Base-by-base conservation (phyloP, 768 basidiomycete genomes). In the Suillus plorans region DNA sequence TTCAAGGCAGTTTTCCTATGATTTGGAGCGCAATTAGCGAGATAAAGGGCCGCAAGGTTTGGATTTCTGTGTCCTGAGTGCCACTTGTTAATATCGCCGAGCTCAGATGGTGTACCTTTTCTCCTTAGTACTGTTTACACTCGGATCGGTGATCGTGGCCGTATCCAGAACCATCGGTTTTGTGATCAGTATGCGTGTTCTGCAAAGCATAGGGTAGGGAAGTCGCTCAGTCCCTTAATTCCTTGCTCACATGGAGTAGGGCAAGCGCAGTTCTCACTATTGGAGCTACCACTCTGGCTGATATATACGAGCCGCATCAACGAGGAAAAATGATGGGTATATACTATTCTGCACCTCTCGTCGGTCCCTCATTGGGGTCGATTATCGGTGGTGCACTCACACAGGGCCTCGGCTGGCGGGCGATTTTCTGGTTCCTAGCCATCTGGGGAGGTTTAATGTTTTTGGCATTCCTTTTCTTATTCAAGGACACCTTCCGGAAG, bases 11-110 rank as follows among this genome's bases (percentile, higher is more conserved):
- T 16, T 71, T 86, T 20, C 64, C 73, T 5, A 4, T 76, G 4
- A 0, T 89, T 28, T 75, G 75, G 73, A 75, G 73, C 20, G 18
- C 42, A 18, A 44, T 44, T 4, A 20, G 42, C 42, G 42, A 44
- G 42, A 44, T 44, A 44, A 87, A 86, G 69, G 92, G 92, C 7
- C 80, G 92, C 60, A 93, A 87, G 76, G 88, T 87, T 66, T 37
- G 80, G 70, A 3, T 37, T 44, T 5, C 2, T 42, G n/a, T 9
- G 31, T 41, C 8, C 7, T 20, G 18, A 44, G 8, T 0, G 8
- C 8, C 3, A 5, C 50, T 67, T 20, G 10, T 22, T 4, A 4
- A 14, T 5, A 36, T 18, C 63, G 14, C 67, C 1, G 12, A 36
- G 18, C 41, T 34, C 37, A 87, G 87, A 65, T 5, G 31, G 31